Base-by-base conservation (phyloP, 2,329 filamentous ascomycete genomes). In the Hirsutella minnesotensis region DNA sequence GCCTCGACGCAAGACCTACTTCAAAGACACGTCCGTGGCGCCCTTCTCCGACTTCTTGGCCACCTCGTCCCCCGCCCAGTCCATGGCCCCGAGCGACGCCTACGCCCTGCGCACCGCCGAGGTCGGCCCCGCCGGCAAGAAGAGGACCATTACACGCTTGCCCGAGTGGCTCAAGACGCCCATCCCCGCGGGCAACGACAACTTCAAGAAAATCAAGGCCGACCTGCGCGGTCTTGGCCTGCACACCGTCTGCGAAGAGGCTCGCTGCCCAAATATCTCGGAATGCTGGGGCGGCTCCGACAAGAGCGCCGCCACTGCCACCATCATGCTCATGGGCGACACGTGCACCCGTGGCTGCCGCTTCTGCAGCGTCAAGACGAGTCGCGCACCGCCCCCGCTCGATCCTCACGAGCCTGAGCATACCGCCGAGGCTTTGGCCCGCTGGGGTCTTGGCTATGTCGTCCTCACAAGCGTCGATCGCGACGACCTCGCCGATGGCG, bases 251-350 rank as follows among this genome's bases (percentile, higher is more conserved):
- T 98, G 92, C 64, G 92, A 98, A 67, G 92, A 98, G 68, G 92
- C 92, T 2, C 79, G 88, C 51, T 98, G 92, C 64, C 92, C 92
- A 47, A 98, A 98, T 64, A 95, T 98, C 47, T 88, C 84, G 49
- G 90, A 96, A 61, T 98, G 92, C 70, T 98, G 92, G 92, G 92
- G 92, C 47, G 92, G 92, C 29, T 79, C 73, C 58, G 79, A 83
- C 61, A 95, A 95, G 69, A 82, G 79, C 51, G 83, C 87, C 21
- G 92, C 92, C 4, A 98, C 92, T 27, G 92, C 92, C 3, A 98
- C 92, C 10, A 96, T 98, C 64, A 98, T 98, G 92, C 70, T 98
- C 39, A 96, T 96, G 89, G 92, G 92, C 50, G 92, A 98, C 63
- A 96, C 90, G 9, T 98, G 92, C 65, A 98, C 92, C 16, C 77